phyloP scores from a whole-genome alignment of 768 basidiomycete genomes.

The Kwoniella dejecticola region DNA sequence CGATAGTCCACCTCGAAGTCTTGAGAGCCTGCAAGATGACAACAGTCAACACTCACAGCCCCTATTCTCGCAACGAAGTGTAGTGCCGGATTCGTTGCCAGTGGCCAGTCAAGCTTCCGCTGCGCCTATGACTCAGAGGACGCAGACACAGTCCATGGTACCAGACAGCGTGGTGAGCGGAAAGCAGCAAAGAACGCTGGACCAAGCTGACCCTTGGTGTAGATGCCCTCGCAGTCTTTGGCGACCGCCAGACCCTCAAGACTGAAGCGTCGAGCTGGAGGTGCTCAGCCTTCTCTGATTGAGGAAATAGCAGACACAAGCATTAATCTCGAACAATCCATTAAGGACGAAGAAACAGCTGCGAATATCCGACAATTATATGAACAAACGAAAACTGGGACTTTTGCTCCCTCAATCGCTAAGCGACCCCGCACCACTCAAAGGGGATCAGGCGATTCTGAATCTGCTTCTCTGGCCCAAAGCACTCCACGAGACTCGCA shows the following conservation, averaged over 20 bases:
- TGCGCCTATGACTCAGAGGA: background rate
- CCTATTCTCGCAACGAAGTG: constrained; percentile 11
- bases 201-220: background rate
- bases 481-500: background rate
- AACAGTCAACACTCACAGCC: constrained; percentile 20
- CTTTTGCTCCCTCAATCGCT: background rate
- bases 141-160: constrained; percentile 18
- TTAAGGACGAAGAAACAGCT: constrained; percentile 31
- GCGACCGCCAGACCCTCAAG: constrained; percentile 3
- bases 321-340: constrained; percentile 10
- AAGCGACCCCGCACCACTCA: constrained; percentile 9
- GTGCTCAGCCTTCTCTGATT: constrained; percentile 16
- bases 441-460: constrained; percentile 14
- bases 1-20: constrained; percentile 13
- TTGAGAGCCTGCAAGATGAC: constrained; percentile 7
- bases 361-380: constrained; percentile 39
- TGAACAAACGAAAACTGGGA: constrained; percentile 37
- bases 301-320: constrained; percentile 23
- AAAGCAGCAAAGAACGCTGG: background rate
- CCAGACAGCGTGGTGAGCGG: constrained; percentile 16
- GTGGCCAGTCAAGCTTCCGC: background rate
- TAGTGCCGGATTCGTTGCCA: constrained; percentile 14
- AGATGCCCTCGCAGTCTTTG: constrained; percentile 18
- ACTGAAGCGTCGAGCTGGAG: constrained; percentile 35
- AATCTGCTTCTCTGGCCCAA: background rate